These are phyloP conservation scores for Termitomyces sp. DNA, from an alignment of 768 basidiomycete species.

Conservation along the genomic window DNA sequence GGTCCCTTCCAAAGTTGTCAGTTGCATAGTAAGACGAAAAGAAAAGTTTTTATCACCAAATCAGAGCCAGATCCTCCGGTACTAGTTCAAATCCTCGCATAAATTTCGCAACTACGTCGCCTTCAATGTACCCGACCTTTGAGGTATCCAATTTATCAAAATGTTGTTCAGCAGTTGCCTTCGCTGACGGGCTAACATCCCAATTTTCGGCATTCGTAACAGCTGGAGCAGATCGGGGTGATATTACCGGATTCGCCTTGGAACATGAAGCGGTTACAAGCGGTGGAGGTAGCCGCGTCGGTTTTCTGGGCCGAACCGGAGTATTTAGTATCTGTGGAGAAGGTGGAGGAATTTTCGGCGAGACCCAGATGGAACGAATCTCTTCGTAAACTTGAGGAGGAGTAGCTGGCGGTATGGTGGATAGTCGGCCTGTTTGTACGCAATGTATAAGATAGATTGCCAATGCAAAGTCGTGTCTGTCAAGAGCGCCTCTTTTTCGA, in stretches of 20 bases:
- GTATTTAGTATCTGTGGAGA: constrained; percentile 1
- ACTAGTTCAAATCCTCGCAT: constrained; percentile 28
- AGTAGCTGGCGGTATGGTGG: constrained; percentile 26
- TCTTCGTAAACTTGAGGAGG: constrained; percentile 27
- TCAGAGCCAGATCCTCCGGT: constrained; percentile 30
- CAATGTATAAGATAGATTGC: constrained; percentile 62
- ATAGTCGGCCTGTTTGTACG: constrained; percentile 29
- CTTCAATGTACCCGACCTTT: constrained; percentile 26
- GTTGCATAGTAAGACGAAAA: background rate
- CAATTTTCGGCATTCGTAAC: constrained; percentile 9
- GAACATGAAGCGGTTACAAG: background rate
- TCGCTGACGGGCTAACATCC: constrained; percentile 25
- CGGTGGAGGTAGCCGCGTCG: background rate
- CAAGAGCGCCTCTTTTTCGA: constrained; percentile 53
- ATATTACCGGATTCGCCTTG: too few species aligned
- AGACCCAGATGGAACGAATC: constrained; percentile 15
- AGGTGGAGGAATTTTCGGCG: constrained; percentile 1
- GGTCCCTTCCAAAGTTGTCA: constrained; percentile 22
- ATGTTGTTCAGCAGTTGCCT: constrained; percentile 24
- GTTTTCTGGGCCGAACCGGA: background rate
- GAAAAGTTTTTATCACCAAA: constrained; percentile 27
- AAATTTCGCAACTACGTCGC: constrained; percentile 28
- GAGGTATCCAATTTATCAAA: constrained; percentile 28
- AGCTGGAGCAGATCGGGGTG: background rate
- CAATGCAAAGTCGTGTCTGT: constrained; percentile 64